These are phyloP conservation scores for Fusarium burgessii DNA, from an alignment of 2,329 filamentous ascomycete genomes.

Conservation along the genomic window DNA sequence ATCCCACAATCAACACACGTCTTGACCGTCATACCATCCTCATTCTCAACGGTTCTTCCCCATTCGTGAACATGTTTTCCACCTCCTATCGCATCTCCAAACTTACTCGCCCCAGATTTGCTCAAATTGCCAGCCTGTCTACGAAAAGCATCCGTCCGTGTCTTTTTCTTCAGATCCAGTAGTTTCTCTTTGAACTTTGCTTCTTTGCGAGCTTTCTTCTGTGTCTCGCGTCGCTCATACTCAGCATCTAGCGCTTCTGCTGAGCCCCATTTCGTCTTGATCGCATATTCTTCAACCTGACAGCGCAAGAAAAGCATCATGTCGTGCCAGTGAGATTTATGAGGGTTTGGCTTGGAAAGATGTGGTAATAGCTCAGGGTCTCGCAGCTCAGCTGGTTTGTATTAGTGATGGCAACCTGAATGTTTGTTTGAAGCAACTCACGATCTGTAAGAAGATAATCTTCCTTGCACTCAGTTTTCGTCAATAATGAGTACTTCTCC, in stretches of 20 bases:
- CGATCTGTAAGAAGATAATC: conserved; percentile 95
- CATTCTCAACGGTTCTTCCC: conserved; percentile 75
- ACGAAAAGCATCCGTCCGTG: conserved; percentile 88
- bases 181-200: conserved; percentile 92
- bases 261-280: conserved; percentile 91
- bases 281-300: conserved; percentile 94
- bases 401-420: conserved; percentile 12
- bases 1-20: conserved; percentile 81
- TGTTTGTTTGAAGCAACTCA: conserved; percentile 57
- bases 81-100: conserved; percentile 81
- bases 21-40: conserved; percentile 82
- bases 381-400: conserved; percentile 79
- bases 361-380: conserved; percentile 89
- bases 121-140: conserved; percentile 73
- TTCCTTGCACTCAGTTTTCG: conserved; percentile 95
- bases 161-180: conserved; percentile 91
- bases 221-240: conserved; percentile 80
- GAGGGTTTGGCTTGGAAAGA: conserved; percentile 89
- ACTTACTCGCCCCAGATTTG: conserved; percentile 66
- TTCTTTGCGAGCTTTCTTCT: conserved; percentile 89
- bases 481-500: conserved; percentile 94
- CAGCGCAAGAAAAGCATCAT: conserved; percentile 98
- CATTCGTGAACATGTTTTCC: conserved; percentile 91
- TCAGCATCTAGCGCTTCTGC: conserved; percentile 87
- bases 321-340: conserved; percentile 96